These are phyloP conservation scores for Biscutella laevigata DNA, from an alignment of 441 rosid genomes.

Conservation along the genomic window DNA sequence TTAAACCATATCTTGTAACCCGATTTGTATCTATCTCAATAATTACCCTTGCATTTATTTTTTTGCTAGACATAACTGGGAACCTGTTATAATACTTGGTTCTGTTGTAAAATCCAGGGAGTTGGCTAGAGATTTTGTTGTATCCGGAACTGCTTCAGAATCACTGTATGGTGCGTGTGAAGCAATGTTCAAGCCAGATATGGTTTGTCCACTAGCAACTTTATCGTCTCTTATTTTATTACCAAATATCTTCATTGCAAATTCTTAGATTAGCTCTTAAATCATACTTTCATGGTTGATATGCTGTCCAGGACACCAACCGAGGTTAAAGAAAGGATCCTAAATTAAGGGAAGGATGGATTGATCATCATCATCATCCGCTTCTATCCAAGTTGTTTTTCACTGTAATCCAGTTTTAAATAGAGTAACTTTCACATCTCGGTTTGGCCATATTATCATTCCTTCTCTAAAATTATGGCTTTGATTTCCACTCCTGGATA, in stretches of 20 bases:
- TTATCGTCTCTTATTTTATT: background rate
- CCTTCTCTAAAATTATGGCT: background rate
- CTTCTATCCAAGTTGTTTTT: background rate
- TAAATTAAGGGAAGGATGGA: conserved; percentile 99
- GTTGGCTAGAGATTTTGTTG: conserved; percentile 91
- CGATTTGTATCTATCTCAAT: no score
- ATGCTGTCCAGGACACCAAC: conserved; percentile 64
- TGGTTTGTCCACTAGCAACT: conserved; percentile 46
- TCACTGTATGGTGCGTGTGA: conserved; percentile 95
- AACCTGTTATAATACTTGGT: no score
- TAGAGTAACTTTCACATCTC: conserved; percentile 11
- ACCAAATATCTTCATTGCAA: background rate
- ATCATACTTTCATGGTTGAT: conserved; percentile 7
- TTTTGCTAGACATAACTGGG: no score
- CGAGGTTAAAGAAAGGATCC: conserved; percentile 69
- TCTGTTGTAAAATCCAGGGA: conserved; percentile 71
- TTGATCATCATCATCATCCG: conserved; percentile 26
- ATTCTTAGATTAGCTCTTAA: background rate
- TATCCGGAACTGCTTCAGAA: conserved; percentile 88
- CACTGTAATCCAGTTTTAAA: conserved; percentile 11
- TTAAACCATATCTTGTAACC: no score
- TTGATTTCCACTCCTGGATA: conserved; percentile 11
- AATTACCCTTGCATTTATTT: no score
- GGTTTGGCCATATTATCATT: conserved; percentile 6
- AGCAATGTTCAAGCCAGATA: conserved; percentile 81